Conservation (phyloP, 1,139 yeast genomes). For the Kodamaea ohmeri region DNA sequence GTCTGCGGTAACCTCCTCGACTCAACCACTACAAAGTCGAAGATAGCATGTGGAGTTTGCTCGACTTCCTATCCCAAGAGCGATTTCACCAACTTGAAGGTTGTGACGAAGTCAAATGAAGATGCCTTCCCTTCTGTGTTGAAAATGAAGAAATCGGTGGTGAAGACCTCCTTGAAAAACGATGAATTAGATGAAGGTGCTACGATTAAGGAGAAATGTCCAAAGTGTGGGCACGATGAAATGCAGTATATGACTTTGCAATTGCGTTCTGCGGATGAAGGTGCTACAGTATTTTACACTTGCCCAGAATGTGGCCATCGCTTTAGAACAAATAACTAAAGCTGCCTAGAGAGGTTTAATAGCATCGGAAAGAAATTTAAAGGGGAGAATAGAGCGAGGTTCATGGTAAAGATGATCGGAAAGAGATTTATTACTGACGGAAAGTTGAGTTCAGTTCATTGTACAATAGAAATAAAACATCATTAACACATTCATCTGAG, state of each 20-base stretch:
- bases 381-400: neutral
- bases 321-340: conserved; percentile 83
- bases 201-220: conserved; percentile 93
- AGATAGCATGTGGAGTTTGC: conserved; percentile 69
- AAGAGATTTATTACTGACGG: neutral
- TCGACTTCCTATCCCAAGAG: conserved; percentile 53
- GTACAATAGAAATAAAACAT: conserved; percentile 12
- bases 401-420: too few relatives aligned
- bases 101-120: conserved; percentile 78
- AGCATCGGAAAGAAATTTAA: neutral
- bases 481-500: conserved; percentile 6
- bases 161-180: conserved; percentile 74
- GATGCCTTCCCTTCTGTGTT: conserved; percentile 92
- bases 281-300: conserved; percentile 93
- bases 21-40: conserved; percentile 49
- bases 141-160: conserved; percentile 80
- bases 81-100: conserved; percentile 74
- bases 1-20: conserved; percentile 90
- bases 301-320: conserved; percentile 91
- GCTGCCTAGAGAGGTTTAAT: neutral
- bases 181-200: conserved; percentile 92
- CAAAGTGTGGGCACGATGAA: conserved; percentile 95
- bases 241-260: conserved; percentile 97
- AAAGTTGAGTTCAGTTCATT: conserved; percentile 5
- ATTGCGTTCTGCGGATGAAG: conserved; percentile 97